Evolutionary conservation across 495 filamentous ascomycete genomes (phyloP), one percentile per base, ranked within the genome.

Genomic region (Aspergillus mulundensis): DNA sequence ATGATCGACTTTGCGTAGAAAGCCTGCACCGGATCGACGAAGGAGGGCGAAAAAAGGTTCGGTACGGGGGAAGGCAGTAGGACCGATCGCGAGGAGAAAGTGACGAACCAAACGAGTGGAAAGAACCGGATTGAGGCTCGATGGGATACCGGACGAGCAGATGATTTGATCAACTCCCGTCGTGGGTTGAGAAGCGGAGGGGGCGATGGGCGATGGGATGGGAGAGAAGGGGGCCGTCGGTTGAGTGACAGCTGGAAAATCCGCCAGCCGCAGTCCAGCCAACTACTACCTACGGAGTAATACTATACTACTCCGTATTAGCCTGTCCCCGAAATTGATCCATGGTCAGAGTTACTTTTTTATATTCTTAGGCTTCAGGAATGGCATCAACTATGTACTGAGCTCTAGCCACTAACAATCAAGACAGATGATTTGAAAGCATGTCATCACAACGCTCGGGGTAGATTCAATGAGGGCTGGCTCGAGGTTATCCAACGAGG

Each of bases 301-400:
- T n/a, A n/a, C n/a, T 11, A 36, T 36, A 14, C 32, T 15, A 14
- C 32, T 36, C 32, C 32, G 32, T 36, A 41, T n/a, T n/a, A n/a
- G n/a, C n/a, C n/a, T n/a, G n/a, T n/a, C n/a, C n/a, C n/a, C n/a
- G n/a, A n/a, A n/a, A n/a, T n/a, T n/a, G n/a, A n/a, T n/a, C n/a
- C n/a, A n/a, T n/a, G n/a, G n/a, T n/a, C n/a, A n/a, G n/a, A 30
- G 36, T 55, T 61, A 34, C 59, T 58, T 61, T 61, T 61, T 55
- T 52, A 54, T 54, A 54, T 23, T 14, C 19, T 21, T 5, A 30
- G 28, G 4, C 28, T 30, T 30, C 28, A 4, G 10, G 10, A 30
- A 30, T 11, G 28, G 5, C 12, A 23, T 28, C 24, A 46, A 30
- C n/a, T 46, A 46, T 23, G 11, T 5, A 14, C 15, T 23, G 23